Percentiles rank a stretch among this genome's conserved stretches.
Evolutionary conservation across 176 grass and related monocot species (phyloP).

Genomic region (Triticum monococcum): DNA sequence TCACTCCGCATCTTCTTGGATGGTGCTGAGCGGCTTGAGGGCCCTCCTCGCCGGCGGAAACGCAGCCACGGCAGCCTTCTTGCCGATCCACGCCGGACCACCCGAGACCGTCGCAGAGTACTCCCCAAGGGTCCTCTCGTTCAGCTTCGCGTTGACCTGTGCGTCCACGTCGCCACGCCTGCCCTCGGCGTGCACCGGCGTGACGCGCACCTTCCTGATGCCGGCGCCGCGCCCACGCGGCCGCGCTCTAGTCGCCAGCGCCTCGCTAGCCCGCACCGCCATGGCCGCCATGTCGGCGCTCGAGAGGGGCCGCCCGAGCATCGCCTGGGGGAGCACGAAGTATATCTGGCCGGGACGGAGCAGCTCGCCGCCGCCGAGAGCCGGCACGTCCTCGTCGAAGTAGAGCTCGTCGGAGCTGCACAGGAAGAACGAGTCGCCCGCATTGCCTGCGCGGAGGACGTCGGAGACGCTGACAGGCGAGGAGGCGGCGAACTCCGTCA

Average conservation of each 20-base stretch:
- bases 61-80: background rate
- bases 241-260: constrained; percentile 5
- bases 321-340: constrained; percentile 45
- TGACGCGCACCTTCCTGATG: constrained; percentile 34
- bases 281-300: constrained; percentile 63
- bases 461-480: background rate
- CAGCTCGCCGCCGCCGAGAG: constrained; percentile 35
- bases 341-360: constrained; percentile 37
- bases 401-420: constrained; percentile 73
- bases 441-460: background rate
- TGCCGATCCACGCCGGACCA: background rate
- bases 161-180: background rate
- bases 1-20: constrained; percentile 45
- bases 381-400: constrained; percentile 47
- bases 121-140: constrained; percentile 45
- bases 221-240: background rate
- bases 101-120: background rate
- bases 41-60: constrained; percentile 5
- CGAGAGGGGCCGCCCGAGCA: constrained; percentile 41
- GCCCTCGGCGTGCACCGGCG: constrained; percentile 29
- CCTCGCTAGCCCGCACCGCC: constrained; percentile 58
- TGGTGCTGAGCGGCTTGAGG: constrained; percentile 51
- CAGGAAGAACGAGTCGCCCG: constrained; percentile 27
- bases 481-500: constrained; percentile 29
- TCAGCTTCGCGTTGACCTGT: constrained; percentile 50